Percentiles rank a stretch among this genome's conserved stretches.
phyloP scores from a whole-genome alignment of 2,329 filamentous ascomycete species.

The Biscogniauxia marginata region DNA sequence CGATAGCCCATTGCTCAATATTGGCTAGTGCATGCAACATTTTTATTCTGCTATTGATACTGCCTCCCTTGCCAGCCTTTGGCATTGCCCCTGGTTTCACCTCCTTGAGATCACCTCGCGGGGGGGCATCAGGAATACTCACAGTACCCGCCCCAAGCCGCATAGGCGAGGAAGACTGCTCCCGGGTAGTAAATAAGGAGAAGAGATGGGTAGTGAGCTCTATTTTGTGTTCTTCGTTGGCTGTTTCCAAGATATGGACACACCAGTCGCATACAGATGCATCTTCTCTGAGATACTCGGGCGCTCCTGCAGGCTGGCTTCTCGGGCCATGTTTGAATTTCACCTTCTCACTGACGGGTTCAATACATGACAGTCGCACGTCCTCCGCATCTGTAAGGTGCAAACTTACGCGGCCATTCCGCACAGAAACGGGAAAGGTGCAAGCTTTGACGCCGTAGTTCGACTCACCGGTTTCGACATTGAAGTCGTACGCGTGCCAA shows the following conservation, averaged over 20 bases:
- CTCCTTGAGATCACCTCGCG: constrained; percentile 38
- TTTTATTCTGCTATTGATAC: constrained; percentile 41
- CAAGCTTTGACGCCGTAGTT: constrained; percentile 47
- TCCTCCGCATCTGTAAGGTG: constrained; percentile 28
- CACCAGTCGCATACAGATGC: constrained; percentile 48
- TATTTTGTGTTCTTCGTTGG: constrained; percentile 46
- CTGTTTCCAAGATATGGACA: constrained; percentile 43
- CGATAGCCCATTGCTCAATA: constrained; percentile 48
- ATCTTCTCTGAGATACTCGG: constrained; percentile 36
- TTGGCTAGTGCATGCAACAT: constrained; percentile 49
- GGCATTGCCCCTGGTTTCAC: constrained; percentile 42
- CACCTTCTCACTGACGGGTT: constrained; percentile 44
- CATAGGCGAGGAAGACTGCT: constrained; percentile 40
- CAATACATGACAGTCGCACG: constrained; percentile 33
- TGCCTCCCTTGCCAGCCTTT: constrained; percentile 40
- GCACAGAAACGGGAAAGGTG: constrained; percentile 42
- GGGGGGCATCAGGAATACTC: constrained; percentile 38
- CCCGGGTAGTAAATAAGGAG: constrained; percentile 38
- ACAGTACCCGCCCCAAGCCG: constrained; percentile 38
- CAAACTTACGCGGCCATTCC: constrained; percentile 35
- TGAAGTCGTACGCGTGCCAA: constrained; percentile 50
- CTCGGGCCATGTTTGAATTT: constrained; percentile 39
- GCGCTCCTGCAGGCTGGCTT: constrained; percentile 13
- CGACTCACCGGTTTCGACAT: constrained; percentile 47
- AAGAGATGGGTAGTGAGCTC: constrained; percentile 45